Evolutionary conservation across 179 eudicot species (phyloP).

Genomic region (Gypsophila paniculata): DNA sequence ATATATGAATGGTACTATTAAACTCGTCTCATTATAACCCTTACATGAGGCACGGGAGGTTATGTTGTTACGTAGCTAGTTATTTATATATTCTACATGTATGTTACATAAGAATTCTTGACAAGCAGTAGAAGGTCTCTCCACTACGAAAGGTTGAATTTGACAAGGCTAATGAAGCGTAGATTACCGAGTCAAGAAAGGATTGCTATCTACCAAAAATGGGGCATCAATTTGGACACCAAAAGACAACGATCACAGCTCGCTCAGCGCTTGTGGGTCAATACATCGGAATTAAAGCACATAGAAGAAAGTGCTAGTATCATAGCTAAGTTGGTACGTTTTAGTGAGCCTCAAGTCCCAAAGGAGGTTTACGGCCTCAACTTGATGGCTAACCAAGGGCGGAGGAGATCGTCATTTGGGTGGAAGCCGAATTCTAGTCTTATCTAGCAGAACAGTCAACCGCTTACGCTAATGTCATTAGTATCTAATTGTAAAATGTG

Average conservation of each 20-base stretch:
- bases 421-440: conserved; percentile 21
- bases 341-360: conserved; percentile 40
- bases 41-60: too few species aligned
- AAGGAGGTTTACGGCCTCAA: conserved; percentile 66
- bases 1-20: too few species aligned
- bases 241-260: conserved; percentile 61
- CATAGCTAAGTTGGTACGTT: conserved; percentile 57
- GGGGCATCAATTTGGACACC: conserved; percentile 57
- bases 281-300: conserved; percentile 50
- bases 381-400: conserved; percentile 35
- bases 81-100: too few species aligned
- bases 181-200: conserved; percentile 51
- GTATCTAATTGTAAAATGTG: conserved; percentile 22
- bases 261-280: conserved; percentile 47
- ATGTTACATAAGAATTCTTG: too few species aligned
- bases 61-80: too few species aligned
- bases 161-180: conserved; percentile 50
- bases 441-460: conserved; percentile 12
- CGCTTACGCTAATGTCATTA: conserved; percentile 19
- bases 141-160: conserved; percentile 47
- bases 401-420: conserved; percentile 31
- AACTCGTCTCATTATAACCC: too few species aligned
- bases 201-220: conserved; percentile 37
- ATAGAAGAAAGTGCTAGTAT: conserved; percentile 58
- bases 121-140: conserved; percentile 30